These are phyloP conservation scores for Suillus subaureus DNA, from an alignment of 768 basidiomycete genomes.

Conservation along the genomic window DNA sequence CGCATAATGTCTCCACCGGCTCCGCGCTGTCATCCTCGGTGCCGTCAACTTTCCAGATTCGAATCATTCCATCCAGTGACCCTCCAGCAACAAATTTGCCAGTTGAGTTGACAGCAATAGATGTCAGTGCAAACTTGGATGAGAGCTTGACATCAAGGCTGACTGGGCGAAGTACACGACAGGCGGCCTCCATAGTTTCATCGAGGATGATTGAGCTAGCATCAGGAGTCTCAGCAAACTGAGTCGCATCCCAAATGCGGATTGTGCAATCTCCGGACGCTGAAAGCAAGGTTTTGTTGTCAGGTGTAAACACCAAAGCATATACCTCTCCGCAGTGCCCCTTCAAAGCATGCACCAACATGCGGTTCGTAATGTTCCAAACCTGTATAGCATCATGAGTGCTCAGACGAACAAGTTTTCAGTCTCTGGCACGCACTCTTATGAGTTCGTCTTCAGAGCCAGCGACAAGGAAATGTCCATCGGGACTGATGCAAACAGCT, in stretches of 20 bases:
- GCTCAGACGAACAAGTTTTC: slow-evolving; percentile 10
- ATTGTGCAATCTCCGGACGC: slow-evolving; percentile 81
- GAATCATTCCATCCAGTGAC: slow-evolving; percentile 72
- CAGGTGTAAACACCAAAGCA: slow-evolving; percentile 88
- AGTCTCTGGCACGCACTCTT: slow-evolving; percentile 54
- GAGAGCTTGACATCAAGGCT: slow-evolving; percentile 18
- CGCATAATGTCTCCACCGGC: slow-evolving; percentile 72
- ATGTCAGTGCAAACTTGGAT: slow-evolving; percentile 55
- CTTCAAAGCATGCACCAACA: slow-evolving; percentile 69
- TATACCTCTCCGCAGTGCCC: slow-evolving; percentile 95
- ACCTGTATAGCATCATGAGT: slow-evolving; percentile 51
- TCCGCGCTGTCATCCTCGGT: slow-evolving; percentile 52
- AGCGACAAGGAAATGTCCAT: slow-evolving; percentile 71
- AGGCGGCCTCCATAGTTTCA: slow-evolving; percentile 53
- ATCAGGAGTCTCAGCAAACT: slow-evolving; percentile 10
- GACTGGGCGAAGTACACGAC: slow-evolving; percentile 21
- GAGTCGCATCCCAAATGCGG: slow-evolving; percentile 67
- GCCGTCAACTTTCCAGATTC: slow-evolving; percentile 76
- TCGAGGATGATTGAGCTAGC: slow-evolving; percentile 44
- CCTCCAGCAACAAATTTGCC: slow-evolving; percentile 69
- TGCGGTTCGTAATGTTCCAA: slow-evolving; percentile 88
- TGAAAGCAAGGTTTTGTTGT: slow-evolving; percentile 84
- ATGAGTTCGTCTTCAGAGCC: slow-evolving; percentile 93
- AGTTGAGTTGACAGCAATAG: slow-evolving; percentile 77
- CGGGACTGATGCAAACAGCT: slow-evolving; percentile 79